Base-by-base conservation (phyloP, 371 early-diverging fungal species). In the Mortierella sp. region DNA sequence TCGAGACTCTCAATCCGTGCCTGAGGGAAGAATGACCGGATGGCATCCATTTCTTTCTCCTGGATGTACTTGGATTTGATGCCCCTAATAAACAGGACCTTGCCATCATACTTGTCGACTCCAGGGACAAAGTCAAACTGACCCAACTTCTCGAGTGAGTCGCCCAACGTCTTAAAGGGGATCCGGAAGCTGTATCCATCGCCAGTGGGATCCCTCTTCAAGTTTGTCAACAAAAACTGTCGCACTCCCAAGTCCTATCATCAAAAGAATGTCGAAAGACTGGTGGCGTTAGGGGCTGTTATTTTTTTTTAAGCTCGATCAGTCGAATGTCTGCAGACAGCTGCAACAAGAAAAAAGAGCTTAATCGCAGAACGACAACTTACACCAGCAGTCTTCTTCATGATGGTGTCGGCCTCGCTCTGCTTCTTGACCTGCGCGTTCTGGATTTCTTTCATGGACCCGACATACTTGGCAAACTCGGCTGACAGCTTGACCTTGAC, bases 171-270 rank as follows among this genome's bases (percentile, higher is more conserved):
- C 21, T 92, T 87, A 28, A 96, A 88, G 9, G 97, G 97, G 37
- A 97, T 89, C 40, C 97, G 91, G 80, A 94, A 96, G 24, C 81
- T 83, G 74, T 93, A 93, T 0, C 73, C 69, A 14, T 90, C 91
- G 3, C 71, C 81, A 13, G 88, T 78, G 1, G 75, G 59, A 26
- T 88, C 78, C 67, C 89, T 87, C 76, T 95, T 96, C 74, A 97
- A 88, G 81, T 98, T 98, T 16, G 98, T 98, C 72, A 98, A 88
- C 76, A 98, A 81, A 82, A 98, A 98, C 87, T 95, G 96, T 0
- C 98, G 93, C 4, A 97, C 88, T 6, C 91, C 83, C 0, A 93
- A 24, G 72, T 95, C 93, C 84, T 92, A 76, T 46, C 50, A 16
- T 16, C 6, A 34, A 55, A 34, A 73, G 16, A 59, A 55, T 55